Conservation (phyloP, 352 stramenopile genomes). For the Pythium guiyangense region DNA sequence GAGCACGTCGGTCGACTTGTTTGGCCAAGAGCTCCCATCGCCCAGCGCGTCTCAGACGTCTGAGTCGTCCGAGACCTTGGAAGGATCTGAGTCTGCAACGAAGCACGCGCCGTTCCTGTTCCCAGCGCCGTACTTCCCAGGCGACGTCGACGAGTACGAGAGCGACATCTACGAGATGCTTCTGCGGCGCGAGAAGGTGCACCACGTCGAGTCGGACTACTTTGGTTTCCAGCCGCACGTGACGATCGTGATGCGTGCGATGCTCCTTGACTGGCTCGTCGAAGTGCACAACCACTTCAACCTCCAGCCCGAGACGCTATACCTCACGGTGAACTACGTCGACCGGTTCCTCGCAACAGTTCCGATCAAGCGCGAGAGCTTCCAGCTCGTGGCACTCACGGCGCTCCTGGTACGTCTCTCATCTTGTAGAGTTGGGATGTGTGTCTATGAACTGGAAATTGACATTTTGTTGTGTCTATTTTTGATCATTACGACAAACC, state of each 20-base stretch:
- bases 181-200: slow-evolving; percentile 30
- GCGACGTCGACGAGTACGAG: slow-evolving; percentile 43
- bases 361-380: slow-evolving; percentile 89
- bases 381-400: slow-evolving; percentile 97
- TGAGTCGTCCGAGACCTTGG: background rate
- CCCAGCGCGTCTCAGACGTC: background rate
- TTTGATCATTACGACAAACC: background rate
- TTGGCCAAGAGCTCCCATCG: slow-evolving; percentile 1
- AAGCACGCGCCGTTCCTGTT: slow-evolving; percentile 16
- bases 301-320: slow-evolving; percentile 95
- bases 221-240: slow-evolving; percentile 47
- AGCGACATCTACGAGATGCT: slow-evolving; percentile 52
- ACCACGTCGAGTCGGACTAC: slow-evolving; percentile 47
- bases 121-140: slow-evolving; percentile 26
- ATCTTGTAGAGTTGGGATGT: background rate
- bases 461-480: background rate
- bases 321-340: slow-evolving; percentile 98
- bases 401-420: slow-evolving; percentile 82
- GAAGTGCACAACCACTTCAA: slow-evolving; percentile 99
- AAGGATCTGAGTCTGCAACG: background rate
- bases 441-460: background rate
- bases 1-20: slow-evolving; percentile 4
- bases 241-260: slow-evolving; percentile 52
- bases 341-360: slow-evolving; percentile 95
- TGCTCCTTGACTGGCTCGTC: slow-evolving; percentile 78